Base-by-base conservation (phyloP, 371 early-diverging fungal genomes). In the Apophysomyces elegans region DNA sequence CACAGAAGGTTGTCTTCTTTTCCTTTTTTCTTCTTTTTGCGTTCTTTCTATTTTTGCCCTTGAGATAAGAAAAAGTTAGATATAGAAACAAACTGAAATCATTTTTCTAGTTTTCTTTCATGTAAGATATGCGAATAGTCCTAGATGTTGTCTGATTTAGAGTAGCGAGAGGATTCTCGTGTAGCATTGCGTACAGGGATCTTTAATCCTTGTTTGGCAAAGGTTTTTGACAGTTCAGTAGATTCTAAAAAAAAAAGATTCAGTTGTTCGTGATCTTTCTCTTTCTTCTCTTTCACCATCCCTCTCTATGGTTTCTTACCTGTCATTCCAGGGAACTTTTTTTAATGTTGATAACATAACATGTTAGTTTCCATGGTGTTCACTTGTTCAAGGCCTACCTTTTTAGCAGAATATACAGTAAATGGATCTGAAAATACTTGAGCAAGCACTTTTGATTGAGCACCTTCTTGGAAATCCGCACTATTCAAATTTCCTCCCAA, bases 161-260 rank as follows among this genome's bases (percentile, higher is more conserved):
- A n/a, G 54, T 50, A 50, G 21, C 61, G 36, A 57, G 13, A 36
- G 32, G 35, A n/a, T 36, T 46, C 32, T 26, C 44, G 13, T 38
- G 71, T 63, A 59, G 84, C 82, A 61, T 80, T 83, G 2, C 88
- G 84, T 58, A 91, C 87, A 21, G 88, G 84, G 57, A 88, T 88
- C 63, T 87, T 84, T 45, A 89, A 77, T 4, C 90, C 88, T 70
- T 90, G 88, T 58, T 73, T 76, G 7, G 89, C 87, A 71, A 91
- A 90, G 60, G 83, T 79, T 74, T 83, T 87, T 7, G 90, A 89
- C 0, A 91, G 75, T 12, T 77, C 76, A 0, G 89, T 89, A 0
- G 89, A 90, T 61, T 79, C 84, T 89, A 68, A 59, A 39, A 26
- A 18, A 18, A 21, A 11, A 38, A 35, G 44, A 45, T 47, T 11